phyloP scores from a whole-genome alignment of 179 eudicot genomes.

The Beta corolliflora region DNA sequence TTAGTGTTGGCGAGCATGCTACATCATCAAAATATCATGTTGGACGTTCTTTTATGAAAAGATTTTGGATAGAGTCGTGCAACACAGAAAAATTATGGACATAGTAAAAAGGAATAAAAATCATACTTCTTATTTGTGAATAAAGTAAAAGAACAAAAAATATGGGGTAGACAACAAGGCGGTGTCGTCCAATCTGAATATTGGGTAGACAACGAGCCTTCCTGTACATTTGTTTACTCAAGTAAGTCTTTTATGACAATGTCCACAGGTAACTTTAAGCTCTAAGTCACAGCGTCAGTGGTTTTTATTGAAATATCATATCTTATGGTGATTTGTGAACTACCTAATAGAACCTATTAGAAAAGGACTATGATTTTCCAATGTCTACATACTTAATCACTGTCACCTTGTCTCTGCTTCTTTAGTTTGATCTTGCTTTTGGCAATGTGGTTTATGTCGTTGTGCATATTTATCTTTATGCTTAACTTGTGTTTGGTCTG shows the following conservation, averaged over 20 bases:
- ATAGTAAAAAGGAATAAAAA: too few relatives aligned
- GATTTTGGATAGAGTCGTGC: too few relatives aligned
- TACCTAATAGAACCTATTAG: background rate
- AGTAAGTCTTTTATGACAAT: background rate
- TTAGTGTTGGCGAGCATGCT: background rate
- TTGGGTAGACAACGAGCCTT: too few relatives aligned
- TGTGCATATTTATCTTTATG: background rate
- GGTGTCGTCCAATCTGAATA: too few relatives aligned
- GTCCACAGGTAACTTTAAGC: background rate
- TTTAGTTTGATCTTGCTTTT: background rate
- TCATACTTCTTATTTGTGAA: too few relatives aligned
- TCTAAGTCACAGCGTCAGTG: background rate
- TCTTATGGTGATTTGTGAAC: background rate
- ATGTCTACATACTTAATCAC: background rate
- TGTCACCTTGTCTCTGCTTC: background rate
- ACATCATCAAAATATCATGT: too few relatives aligned
- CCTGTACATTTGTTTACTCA: background rate
- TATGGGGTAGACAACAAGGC: too few relatives aligned
- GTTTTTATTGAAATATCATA: too few relatives aligned
- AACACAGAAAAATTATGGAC: too few relatives aligned
- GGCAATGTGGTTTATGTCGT: background rate
- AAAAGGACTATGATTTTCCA: background rate
- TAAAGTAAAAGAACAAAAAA: too few relatives aligned
- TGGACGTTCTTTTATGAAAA: too few relatives aligned
- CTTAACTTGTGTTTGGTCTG: background rate